Percentiles rank a stretch among this genome's conserved stretches.
Conservation (phyloP, 352 stramenopile species). For the Globisporangium camurandrum region DNA sequence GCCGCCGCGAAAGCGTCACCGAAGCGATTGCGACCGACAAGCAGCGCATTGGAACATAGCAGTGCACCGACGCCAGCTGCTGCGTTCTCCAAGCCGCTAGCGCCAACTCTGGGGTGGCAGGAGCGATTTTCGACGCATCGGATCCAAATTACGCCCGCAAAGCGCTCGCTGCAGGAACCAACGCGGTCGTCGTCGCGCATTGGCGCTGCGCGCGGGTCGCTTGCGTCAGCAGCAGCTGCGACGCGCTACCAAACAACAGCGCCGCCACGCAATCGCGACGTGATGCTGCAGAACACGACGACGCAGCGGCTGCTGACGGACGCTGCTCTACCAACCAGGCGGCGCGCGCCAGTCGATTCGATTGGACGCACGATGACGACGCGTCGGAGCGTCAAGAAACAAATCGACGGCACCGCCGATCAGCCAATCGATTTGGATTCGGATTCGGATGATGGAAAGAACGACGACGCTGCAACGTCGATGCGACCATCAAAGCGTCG, state of each 20-base stretch:
- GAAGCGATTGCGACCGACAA: constrained; percentile 2
- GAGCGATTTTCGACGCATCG: too few species aligned
- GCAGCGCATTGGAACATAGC: constrained; percentile 4
- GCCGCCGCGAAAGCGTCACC: background rate
- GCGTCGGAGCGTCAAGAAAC: background rate
- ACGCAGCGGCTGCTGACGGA: constrained; percentile 1
- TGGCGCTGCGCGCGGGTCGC: background rate
- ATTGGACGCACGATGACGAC: too few species aligned
- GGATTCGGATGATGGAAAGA: constrained; percentile 32
- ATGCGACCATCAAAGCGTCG: background rate
- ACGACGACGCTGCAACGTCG: background rate
- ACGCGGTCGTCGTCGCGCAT: constrained; percentile 6
- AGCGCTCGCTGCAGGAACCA: constrained; percentile 1
- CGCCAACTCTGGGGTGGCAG: constrained; percentile 2
- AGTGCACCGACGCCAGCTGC: background rate
- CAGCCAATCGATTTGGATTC: constrained; percentile 46
- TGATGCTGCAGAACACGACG: background rate
- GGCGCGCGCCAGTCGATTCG: too few species aligned
- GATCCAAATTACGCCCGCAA: constrained; percentile 4
- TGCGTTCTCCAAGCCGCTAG: background rate
- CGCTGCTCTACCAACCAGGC: background rate
- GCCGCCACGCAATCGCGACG: constrained; percentile 5
- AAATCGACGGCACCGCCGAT: constrained; percentile 18
- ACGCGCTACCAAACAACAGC: background rate
- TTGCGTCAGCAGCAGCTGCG: too few species aligned